Evolutionary conservation across 345 rosid species (phyloP).

Genomic region (Camelina neglecta): DNA sequence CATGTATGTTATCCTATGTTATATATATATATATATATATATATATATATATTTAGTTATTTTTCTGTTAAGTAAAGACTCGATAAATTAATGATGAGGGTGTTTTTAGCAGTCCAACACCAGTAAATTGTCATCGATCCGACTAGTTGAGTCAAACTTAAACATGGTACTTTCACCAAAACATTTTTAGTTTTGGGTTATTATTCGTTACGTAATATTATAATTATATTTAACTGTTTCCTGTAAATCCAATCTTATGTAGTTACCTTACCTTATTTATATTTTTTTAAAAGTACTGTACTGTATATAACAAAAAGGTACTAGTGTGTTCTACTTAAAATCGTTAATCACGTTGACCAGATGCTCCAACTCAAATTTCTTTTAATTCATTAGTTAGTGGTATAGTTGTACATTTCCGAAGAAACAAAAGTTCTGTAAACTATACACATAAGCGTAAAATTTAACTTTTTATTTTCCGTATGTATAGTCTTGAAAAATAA

Average conservation of each 20-base stretch:
- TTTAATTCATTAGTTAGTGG: not conserved
- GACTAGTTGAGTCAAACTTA: not conserved
- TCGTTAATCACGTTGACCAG: constrained; percentile 1
- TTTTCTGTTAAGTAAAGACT: no score
- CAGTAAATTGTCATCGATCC: no score
- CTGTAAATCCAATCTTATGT: not conserved
- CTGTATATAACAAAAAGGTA: no score
- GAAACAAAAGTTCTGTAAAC: not conserved
- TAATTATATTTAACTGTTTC: not conserved
- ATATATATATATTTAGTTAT: no score
- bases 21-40: no score
- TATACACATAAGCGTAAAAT: not conserved
- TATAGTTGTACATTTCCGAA: not conserved
- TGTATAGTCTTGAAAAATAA: not conserved
- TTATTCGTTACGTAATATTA: not conserved
- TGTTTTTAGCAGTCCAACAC: no score
- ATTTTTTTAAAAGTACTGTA: no score
- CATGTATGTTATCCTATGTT: no score
- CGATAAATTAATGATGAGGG: no score
- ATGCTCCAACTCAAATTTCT: not conserved
- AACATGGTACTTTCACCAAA: not conserved
- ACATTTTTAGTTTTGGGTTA: no score
- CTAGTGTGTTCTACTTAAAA: not conserved
- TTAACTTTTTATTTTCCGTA: not conserved
- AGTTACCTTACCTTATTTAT: no score